Evolutionary conservation across 139 green algal genomes (phyloP).

Genomic region (Chlorella ohadii): DNA sequence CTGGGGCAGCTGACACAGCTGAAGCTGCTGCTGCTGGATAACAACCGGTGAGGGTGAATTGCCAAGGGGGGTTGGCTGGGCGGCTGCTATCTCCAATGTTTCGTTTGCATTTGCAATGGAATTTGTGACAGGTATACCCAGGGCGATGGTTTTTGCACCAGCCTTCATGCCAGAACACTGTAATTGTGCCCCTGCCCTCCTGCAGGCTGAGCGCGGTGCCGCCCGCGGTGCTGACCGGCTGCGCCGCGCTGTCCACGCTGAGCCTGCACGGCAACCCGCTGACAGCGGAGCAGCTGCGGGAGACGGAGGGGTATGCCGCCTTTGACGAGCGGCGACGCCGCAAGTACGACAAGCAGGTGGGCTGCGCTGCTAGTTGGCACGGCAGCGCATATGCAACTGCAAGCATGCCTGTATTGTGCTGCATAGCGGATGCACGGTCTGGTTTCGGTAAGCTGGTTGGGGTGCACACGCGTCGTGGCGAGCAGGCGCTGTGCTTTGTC

Average conservation of each 20-base stretch:
- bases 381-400: no score
- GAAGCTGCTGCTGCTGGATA: slow-evolving; percentile 35
- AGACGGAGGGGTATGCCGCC: slow-evolving; percentile 41
- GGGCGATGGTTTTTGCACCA: no score
- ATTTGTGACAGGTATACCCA: no score
- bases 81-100: not conserved
- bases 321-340: slow-evolving; percentile 59
- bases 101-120: no score
- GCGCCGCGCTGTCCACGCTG: slow-evolving; percentile 52
- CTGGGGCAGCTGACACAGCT: slow-evolving; percentile 41
- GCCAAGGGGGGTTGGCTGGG: no score
- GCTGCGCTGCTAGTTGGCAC: not conserved
- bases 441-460: no score
- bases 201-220: slow-evolving; percentile 54
- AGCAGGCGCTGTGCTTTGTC: no score
- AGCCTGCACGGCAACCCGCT: slow-evolving; percentile 68
- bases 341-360: slow-evolving; percentile 69
- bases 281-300: slow-evolving; percentile 63
- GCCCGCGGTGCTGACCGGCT: slow-evolving; percentile 46
- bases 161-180: no score
- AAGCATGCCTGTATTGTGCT: no score
- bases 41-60: slow-evolving; percentile 49
- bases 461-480: no score
- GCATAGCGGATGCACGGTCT: no score
- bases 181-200: no score